A percentile compares a stretch with the other conserved stretches of the same genome.
Evolutionary conservation across 768 basidiomycete species (phyloP).

Genomic region (Hydnum rufescens): DNA sequence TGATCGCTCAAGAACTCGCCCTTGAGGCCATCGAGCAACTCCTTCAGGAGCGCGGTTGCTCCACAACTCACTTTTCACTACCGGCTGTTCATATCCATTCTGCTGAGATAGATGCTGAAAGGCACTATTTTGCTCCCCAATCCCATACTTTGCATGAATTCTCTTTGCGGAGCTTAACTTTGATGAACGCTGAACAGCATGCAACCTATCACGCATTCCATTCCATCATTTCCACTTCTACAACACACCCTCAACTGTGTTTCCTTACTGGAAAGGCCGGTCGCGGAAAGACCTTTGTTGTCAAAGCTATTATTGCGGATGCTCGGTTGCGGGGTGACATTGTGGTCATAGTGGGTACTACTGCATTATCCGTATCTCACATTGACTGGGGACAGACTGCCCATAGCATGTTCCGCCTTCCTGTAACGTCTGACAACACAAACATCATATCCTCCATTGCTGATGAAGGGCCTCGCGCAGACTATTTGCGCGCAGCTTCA

Average conservation of each 20-base stretch:
- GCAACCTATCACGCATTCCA: not conserved
- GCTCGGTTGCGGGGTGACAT: conserved; percentile 16
- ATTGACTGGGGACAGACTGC: conserved; percentile 1
- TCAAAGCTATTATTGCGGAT: conserved; percentile 19
- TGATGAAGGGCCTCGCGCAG: conserved; percentile 14
- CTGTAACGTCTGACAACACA: conserved; percentile 16
- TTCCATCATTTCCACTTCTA: conserved; percentile 6
- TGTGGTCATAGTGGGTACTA: conserved; percentile 21
- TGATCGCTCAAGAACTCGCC: not conserved
- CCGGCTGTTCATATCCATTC: not conserved
- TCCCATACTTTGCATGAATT: not conserved
- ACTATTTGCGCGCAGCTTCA: conserved; percentile 18
- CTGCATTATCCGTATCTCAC: conserved; percentile 19
- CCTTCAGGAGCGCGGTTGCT: not conserved
- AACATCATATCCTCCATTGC: conserved; percentile 19
- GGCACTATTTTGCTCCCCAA: not conserved
- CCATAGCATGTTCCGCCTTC: conserved; percentile 15
- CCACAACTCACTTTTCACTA: not conserved
- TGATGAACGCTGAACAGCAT: not conserved
- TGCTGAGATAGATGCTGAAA: not conserved
- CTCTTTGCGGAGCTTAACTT: not conserved
- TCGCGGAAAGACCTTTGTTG: conserved; percentile 23
- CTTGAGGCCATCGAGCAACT: not conserved
- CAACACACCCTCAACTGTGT: conserved; percentile 10
- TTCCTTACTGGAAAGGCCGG: conserved; percentile 26